Percentiles rank a stretch among this genome's conserved stretches.
These are phyloP conservation scores for Botrytis pseudocinerea DNA, from an alignment of 2,329 filamentous ascomycete species.

Conservation along the genomic window DNA sequence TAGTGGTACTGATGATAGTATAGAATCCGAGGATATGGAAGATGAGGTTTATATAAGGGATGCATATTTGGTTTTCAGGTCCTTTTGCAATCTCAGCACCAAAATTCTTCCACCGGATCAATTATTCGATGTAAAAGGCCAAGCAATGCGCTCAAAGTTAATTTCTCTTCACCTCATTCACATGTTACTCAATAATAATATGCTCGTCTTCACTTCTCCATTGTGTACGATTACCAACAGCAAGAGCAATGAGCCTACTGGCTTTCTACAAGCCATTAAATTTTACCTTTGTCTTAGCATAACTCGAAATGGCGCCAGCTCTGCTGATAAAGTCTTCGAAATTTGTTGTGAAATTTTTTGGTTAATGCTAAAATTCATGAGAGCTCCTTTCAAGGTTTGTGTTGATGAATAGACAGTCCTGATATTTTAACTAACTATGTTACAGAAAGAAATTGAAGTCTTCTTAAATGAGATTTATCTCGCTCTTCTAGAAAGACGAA, in stretches of 20 bases:
- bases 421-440: conserved; percentile 22
- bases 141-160: conserved; percentile 96
- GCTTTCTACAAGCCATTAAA: conserved; percentile 91
- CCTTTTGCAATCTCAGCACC: conserved; percentile 95
- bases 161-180: conserved; percentile 95
- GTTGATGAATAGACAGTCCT: not conserved
- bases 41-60: conserved; percentile 98
- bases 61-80: conserved; percentile 94
- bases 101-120: conserved; percentile 89
- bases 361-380: conserved; percentile 92
- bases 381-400: conserved; percentile 84
- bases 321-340: conserved; percentile 88
- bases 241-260: conserved; percentile 82
- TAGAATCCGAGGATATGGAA: conserved; percentile 66
- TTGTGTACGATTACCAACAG: conserved; percentile 90
- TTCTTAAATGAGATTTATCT: conserved; percentile 98
- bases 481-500: conserved; percentile 83
- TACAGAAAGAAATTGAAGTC: conserved; percentile 91
- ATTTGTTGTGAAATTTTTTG: conserved; percentile 97
- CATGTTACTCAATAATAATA: conserved; percentile 92
- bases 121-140: conserved; percentile 86
- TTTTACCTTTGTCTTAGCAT: conserved; percentile 95
- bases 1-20: conserved; percentile 53
- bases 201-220: conserved; percentile 85
- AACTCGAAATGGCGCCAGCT: conserved; percentile 92